A percentile compares a stretch with the other conserved stretches of the same genome.
Evolutionary conservation across 2,329 filamentous ascomycete genomes (phyloP).

Genomic region (Fusarium longipes): DNA sequence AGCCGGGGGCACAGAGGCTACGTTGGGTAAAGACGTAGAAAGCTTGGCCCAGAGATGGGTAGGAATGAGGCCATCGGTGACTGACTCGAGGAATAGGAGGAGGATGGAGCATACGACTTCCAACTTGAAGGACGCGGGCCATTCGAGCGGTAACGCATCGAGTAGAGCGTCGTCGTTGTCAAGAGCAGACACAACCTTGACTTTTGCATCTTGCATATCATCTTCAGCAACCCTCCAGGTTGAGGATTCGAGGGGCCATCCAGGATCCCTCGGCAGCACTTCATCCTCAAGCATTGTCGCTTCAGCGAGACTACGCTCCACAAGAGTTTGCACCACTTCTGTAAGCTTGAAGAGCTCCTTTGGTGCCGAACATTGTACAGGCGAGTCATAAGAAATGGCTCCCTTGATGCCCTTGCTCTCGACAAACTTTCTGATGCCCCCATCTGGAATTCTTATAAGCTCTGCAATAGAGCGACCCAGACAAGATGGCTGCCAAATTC

Average conservation of each 20-base stretch:
- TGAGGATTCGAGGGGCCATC: conserved; percentile 69
- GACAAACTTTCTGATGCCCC: conserved; percentile 73
- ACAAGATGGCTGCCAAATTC: conserved; percentile 81
- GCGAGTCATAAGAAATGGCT: conserved; percentile 65
- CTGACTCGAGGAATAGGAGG: conserved; percentile 76
- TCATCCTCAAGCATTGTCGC: conserved; percentile 70
- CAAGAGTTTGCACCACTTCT: conserved; percentile 74
- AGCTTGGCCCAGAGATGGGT: conserved; percentile 76
- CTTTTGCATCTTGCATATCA: conserved; percentile 47
- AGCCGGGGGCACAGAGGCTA: conserved; percentile 42
- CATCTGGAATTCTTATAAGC: conserved; percentile 84
- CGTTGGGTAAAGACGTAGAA: conserved; percentile 65
- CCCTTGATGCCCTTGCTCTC: conserved; percentile 54
- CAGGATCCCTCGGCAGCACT: conserved; percentile 62
- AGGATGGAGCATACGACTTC: conserved; percentile 80
- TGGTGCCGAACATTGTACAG: conserved; percentile 81
- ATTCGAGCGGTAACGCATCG: conserved; percentile 70
- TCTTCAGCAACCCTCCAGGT: conserved; percentile 48
- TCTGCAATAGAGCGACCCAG: conserved; percentile 90
- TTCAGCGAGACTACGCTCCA: conserved; percentile 68
- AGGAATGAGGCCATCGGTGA: conserved; percentile 84
- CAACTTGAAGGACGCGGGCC: conserved; percentile 73
- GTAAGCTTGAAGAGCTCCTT: conserved; percentile 91
- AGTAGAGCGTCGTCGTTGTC: conserved; percentile 75
- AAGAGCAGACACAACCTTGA: conserved; percentile 70